Percentiles rank a stretch among this genome's conserved stretches.
phyloP scores from a whole-genome alignment of 257 asterid genomes.

The Nicotiana attenuata region DNA sequence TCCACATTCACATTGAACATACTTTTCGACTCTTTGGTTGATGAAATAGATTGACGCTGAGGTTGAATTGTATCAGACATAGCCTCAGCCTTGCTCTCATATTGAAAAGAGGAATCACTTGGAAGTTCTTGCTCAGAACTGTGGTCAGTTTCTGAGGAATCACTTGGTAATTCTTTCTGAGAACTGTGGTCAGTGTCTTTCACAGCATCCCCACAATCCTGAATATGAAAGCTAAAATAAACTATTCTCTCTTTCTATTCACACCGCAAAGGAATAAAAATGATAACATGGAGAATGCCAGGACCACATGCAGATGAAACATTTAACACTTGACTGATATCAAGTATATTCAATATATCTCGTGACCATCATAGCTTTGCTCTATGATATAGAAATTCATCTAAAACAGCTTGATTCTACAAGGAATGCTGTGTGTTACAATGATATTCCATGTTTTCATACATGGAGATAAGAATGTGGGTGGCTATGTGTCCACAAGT shows the following conservation, averaged over 20 bases:
- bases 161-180: neutral
- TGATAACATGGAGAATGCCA: neutral
- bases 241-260: constrained; percentile 18
- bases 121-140: constrained; percentile 17
- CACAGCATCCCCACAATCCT: constrained; percentile 9
- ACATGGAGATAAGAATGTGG: neutral
- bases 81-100: constrained; percentile 20
- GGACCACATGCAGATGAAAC: neutral
- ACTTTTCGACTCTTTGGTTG: constrained; percentile 20
- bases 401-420: neutral
- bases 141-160: neutral
- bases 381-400: neutral
- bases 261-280: constrained; percentile 26
- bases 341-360: neutral
- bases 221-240: constrained; percentile 20
- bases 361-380: neutral
- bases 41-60: constrained; percentile 26
- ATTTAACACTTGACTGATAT: neutral
- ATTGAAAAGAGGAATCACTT: constrained; percentile 15
- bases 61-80: constrained; percentile 24
- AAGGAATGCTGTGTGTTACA: neutral
- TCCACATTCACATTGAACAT: constrained; percentile 19
- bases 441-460: neutral
- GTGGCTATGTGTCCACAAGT: neutral
- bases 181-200: neutral